Base-by-base conservation (phyloP, 2,329 filamentous ascomycete genomes). In the Alternaria brassicicola region DNA sequence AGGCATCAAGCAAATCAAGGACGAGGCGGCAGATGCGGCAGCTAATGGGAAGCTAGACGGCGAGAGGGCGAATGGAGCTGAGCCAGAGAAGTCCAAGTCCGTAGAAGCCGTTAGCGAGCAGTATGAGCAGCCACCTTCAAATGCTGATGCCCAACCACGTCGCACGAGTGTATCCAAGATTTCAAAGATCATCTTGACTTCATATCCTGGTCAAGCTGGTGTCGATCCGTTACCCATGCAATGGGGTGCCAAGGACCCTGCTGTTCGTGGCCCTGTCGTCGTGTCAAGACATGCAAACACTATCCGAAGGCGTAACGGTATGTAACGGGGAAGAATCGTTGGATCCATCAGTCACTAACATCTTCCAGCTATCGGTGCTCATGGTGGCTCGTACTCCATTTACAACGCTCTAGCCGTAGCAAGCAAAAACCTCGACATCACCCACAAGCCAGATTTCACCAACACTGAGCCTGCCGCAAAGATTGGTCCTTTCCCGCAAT, bases 321-420 rank as follows among this genome's bases (percentile, higher is more conserved):
- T 52, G 73, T 71, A 12, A 46, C 4, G 31, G 15, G n/a, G 13
- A 52, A 17, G 47, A 6, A 31, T 2, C 2, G 3, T 42, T 36
- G 28, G 30, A 55, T 42, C 53, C 6, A 4, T 3, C 2, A n/a
- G 10, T 50, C 7, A 6, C 65, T 73, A 23, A 76, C 45, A n/a
- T n/a, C 6, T 21, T 6, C 17, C 48, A 82, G 85, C 86, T 43
- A 86, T 89, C 72, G 87, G 86, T 69, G 89, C 87, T 57, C 89
- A 91, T 67, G 94, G 95, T 63, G 94, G 95, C 56, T 97, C 93
- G 4, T 98, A 99, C 77, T 93, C 92, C 61, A 94, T 97, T 64
- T 98, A 98, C 81, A 93, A 96, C 74, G 94, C 94, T 21, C 85
- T 98, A 26, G 94, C 94, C 12, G 88, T 98, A 64, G 94, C 94